These are phyloP conservation scores for Ilyonectria mors-panacis DNA, from an alignment of 2,329 filamentous ascomycete genomes.

Conservation along the genomic window DNA sequence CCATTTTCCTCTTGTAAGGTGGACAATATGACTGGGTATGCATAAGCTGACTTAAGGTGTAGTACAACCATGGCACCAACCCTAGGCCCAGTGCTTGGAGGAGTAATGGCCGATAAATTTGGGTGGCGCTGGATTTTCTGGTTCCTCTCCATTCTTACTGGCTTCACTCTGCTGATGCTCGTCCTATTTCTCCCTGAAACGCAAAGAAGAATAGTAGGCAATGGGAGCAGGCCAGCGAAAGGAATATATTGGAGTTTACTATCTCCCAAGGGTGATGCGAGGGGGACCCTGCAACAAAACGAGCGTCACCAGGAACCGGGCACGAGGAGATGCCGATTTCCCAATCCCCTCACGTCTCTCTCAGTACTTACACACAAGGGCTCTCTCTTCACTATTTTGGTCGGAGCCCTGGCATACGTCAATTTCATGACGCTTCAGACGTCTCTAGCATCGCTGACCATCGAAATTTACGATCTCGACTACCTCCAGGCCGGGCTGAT, in stretches of 20 bases:
- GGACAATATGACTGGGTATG: background rate
- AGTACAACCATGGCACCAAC: constrained; percentile 45
- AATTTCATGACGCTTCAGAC: constrained; percentile 31
- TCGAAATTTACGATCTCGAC: constrained; percentile 35
- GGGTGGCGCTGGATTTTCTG: constrained; percentile 75
- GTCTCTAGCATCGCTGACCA: constrained; percentile 6
- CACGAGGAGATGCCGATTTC: constrained; percentile 9
- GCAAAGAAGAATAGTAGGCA: constrained; percentile 67
- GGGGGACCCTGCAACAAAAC: background rate
- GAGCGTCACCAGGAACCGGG: too few species aligned
- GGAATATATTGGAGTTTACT: constrained; percentile 11
- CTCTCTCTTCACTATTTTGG: constrained; percentile 25
- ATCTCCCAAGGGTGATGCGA: background rate
- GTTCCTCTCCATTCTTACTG: constrained; percentile 69
- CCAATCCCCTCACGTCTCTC: constrained; percentile 36
- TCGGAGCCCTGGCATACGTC: constrained; percentile 32
- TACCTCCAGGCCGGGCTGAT: constrained; percentile 33
- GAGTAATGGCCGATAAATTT: constrained; percentile 69
- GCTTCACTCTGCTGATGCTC: constrained; percentile 63
- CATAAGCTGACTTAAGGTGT: background rate
- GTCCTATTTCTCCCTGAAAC: constrained; percentile 68
- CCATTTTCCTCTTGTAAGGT: constrained; percentile 17
- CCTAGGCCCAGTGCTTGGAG: constrained; percentile 70
- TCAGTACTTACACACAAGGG: constrained; percentile 26
- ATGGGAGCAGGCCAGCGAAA: constrained; percentile 53